Evolutionary conservation across 2,329 filamentous ascomycete species (phyloP).

Genomic region (Penicillium sp.): DNA sequence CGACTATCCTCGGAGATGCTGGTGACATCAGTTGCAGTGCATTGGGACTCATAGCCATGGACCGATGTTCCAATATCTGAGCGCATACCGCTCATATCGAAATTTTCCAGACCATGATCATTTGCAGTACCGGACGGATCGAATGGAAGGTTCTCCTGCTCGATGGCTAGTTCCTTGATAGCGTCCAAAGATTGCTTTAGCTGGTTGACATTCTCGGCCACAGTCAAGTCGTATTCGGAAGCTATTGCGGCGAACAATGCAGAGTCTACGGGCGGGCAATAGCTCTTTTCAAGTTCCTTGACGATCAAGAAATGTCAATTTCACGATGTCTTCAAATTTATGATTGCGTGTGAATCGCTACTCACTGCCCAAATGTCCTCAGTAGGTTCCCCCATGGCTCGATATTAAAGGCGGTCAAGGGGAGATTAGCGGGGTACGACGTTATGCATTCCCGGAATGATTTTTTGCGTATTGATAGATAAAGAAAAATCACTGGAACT

Average conservation of each 20-base stretch:
- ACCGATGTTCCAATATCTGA: conserved; percentile 35
- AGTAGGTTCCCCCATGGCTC: neutral
- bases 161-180: conserved; percentile 70
- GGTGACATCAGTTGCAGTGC: conserved; percentile 47
- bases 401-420: neutral
- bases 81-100: conserved; percentile 22
- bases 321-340: neutral
- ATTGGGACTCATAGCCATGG: conserved; percentile 51
- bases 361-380: neutral
- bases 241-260: conserved; percentile 74
- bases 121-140: conserved; percentile 72
- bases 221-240: conserved; percentile 68
- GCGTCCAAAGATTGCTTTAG: conserved; percentile 63
- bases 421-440: neutral
- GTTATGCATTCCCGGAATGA: neutral
- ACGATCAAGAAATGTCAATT: neutral
- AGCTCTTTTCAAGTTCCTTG: conserved; percentile 62
- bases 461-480: neutral
- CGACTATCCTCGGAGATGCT: conserved; percentile 25
- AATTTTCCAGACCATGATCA: conserved; percentile 25
- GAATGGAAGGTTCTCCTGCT: conserved; percentile 66
- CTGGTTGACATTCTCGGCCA: conserved; percentile 53
- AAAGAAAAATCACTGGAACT: neutral
- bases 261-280: conserved; percentile 74
- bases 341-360: neutral